Evolutionary conservation across 257 asterid species (phyloP), one percentile per base, ranked within the genome.

Genomic region (Coffea eugenioides): DNA sequence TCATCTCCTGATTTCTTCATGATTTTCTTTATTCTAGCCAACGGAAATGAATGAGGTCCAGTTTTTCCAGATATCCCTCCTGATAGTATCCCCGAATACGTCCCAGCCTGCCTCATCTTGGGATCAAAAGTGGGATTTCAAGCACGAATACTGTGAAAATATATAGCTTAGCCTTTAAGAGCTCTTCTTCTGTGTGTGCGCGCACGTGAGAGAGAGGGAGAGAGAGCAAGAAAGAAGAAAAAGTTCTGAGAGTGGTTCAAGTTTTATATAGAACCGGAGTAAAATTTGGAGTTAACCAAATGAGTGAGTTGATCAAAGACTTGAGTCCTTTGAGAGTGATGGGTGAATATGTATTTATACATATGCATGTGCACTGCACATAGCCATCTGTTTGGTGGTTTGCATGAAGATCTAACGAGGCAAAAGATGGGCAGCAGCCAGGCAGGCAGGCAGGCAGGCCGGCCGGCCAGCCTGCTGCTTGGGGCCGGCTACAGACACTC

Each of bases 71-170:
- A 86, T 66, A 75, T 48, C 54, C 92, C 92, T 41, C 91, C 92
- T 2, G 88, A 80, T 31, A 93, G 52, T 49, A 93, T 78, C 74
- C 92, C 91, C 8, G 98, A 93, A 77, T 92, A 93, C 27, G 87
- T 88, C 5, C 98, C 96, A 0, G 98, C 84, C 56, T 89, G 97
- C 88, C 95, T 90, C 98, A 92, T 93, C 46, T 80, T 86, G 87
- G n/a, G 78, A 91, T 89, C 75, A 52, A 52, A 52, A 52, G 52
- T 48, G 12, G 52, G 43, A 48, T 48, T 7, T 48, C 13, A 48
- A 48, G 11, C 1, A 48, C 43, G 52, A 14, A 52, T 14, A 52
- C 1, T 1, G 12, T 52, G 57, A 13, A 52, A 52, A 12, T 52
- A 13, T 52, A 52, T 13, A 10, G 12, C 52, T 8, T 48, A 48